phyloP scores from a whole-genome alignment of 257 asterid genomes.

The Coffea canephora region DNA sequence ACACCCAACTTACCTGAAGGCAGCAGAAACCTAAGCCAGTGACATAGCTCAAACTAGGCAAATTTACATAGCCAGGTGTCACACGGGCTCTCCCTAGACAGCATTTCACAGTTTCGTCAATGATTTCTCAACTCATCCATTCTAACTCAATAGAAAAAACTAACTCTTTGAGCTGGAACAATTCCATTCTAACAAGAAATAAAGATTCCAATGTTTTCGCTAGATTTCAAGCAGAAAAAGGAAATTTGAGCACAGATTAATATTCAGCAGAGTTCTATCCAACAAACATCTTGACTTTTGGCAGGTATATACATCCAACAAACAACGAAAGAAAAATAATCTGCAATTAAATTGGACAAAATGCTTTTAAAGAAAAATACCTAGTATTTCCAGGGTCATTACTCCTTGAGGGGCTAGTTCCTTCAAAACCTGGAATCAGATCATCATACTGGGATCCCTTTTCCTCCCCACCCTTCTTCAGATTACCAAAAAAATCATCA shows the following conservation, averaged over 20 bases:
- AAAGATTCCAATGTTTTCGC: not conserved
- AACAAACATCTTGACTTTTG: not conserved
- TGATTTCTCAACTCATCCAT: not conserved
- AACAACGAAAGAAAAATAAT: not conserved
- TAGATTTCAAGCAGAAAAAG: not conserved
- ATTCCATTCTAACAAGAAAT: not conserved
- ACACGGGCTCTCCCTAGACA: not conserved
- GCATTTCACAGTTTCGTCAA: not conserved
- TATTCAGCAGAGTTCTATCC: not conserved
- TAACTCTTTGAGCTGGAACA: not conserved
- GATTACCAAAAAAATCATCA: conserved; percentile 55
- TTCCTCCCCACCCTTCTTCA: conserved; percentile 25
- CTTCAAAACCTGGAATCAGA: conserved; percentile 56
- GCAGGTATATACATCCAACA: not conserved
- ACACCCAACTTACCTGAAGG: not conserved
- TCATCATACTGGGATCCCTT: conserved; percentile 45
- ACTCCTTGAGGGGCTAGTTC: conserved; percentile 31
- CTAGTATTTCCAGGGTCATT: conserved; percentile 25
- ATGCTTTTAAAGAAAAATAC: conserved; percentile 10
- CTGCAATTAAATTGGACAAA: not conserved
- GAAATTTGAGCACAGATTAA: not conserved
- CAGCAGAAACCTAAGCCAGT: not conserved
- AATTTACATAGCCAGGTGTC: not conserved
- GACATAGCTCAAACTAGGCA: not conserved
- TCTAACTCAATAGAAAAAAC: no score